These are phyloP conservation scores for Aspergillus viridinutans DNA, from an alignment of 2,329 filamentous ascomycete genomes.

Conservation along the genomic window DNA sequence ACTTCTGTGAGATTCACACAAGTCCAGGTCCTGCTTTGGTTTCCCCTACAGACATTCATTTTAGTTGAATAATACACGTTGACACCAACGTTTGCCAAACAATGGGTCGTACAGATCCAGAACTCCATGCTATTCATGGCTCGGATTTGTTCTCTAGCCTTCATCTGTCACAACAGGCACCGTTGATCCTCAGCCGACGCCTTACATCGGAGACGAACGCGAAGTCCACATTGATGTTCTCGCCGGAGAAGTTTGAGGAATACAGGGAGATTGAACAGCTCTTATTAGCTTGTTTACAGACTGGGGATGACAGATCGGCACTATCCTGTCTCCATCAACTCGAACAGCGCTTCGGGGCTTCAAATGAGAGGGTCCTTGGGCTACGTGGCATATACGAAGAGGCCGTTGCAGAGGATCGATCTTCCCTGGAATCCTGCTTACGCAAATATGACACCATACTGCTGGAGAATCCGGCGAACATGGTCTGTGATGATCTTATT, in stretches of 20 bases:
- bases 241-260: constrained; percentile 67
- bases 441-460: constrained; percentile 74
- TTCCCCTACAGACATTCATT: not conserved
- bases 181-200: constrained; percentile 39
- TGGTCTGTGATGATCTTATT: constrained; percentile 54
- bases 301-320: constrained; percentile 75
- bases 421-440: constrained; percentile 65
- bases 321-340: constrained; percentile 71
- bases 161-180: constrained; percentile 40
- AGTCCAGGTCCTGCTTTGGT: not conserved
- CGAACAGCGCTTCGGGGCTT: constrained; percentile 71
- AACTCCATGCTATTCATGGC: constrained; percentile 19
- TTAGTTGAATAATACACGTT: not conserved
- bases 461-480: constrained; percentile 69
- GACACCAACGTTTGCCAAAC: not conserved
- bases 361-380: constrained; percentile 83
- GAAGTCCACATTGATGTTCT: constrained; percentile 49
- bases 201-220: constrained; percentile 46
- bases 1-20: not conserved
- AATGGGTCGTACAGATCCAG: constrained; percentile 12
- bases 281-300: constrained; percentile 75
- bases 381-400: constrained; percentile 80
- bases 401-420: constrained; percentile 65
- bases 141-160: constrained; percentile 46
- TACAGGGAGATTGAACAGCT: constrained; percentile 88